Percentiles rank a stretch among this genome's conserved stretches.
Evolutionary conservation across 1,139 yeast genomes (phyloP).

Genomic region (Yamadazyma spencermartinsiae): DNA sequence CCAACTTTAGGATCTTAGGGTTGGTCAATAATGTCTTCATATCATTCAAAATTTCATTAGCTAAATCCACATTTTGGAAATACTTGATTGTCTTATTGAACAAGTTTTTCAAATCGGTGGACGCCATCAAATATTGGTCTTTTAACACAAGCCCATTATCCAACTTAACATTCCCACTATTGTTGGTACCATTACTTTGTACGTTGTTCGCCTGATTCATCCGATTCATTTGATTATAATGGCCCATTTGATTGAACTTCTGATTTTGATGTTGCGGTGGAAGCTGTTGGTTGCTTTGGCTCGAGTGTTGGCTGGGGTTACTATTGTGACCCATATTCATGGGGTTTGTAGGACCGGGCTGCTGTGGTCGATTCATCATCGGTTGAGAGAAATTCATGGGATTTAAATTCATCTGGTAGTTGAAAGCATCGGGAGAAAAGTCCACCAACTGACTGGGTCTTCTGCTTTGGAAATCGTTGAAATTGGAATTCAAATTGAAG

Average conservation of each 20-base stretch:
- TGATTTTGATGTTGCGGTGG: neutral
- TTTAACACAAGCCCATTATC: slow-evolving; percentile 59
- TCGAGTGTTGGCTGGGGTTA: neutral
- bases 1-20: slow-evolving; percentile 34
- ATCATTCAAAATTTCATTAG: slow-evolving; percentile 35
- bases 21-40: slow-evolving; percentile 31
- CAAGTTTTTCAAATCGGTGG: slow-evolving; percentile 46
- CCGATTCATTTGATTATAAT: neutral
- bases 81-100: slow-evolving; percentile 47
- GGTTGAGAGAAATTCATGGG: neutral
- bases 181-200: neutral
- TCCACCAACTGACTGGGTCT: slow-evolving; percentile 49
- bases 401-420: slow-evolving; percentile 1
- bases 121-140: slow-evolving; percentile 53
- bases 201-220: neutral
- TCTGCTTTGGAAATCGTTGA: slow-evolving; percentile 44
- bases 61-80: slow-evolving; percentile 41
- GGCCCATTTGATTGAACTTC: neutral
- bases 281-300: neutral
- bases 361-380: neutral
- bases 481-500: slow-evolving; percentile 36
- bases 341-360: neutral
- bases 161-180: slow-evolving; percentile 27
- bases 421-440: slow-evolving; percentile 16
- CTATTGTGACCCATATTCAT: neutral